phyloP scores from a whole-genome alignment of 2,329 filamentous ascomycete genomes.

The Verticillium isaacii region DNA sequence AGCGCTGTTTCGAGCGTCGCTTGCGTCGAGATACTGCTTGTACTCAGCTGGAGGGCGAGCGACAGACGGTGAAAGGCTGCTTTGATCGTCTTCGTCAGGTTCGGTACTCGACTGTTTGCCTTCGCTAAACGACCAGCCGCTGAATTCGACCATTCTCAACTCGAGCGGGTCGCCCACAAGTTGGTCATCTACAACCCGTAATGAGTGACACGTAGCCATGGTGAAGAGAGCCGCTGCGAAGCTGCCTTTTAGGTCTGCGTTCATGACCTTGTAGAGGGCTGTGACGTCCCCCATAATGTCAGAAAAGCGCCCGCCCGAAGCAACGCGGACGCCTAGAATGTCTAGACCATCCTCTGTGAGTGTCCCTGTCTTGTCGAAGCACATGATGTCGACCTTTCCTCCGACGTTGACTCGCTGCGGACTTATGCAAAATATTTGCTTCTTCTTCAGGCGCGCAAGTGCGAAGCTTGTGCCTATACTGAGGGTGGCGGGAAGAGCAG shows the following conservation, averaged over 20 bases:
- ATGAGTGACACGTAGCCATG: slow-evolving; percentile 96
- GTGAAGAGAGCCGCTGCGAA: slow-evolving; percentile 68
- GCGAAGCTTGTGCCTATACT: slow-evolving; percentile 98
- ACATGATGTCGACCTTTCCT: slow-evolving; percentile 92
- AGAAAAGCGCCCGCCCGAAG: slow-evolving; percentile 63
- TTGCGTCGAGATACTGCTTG: slow-evolving; percentile 41
- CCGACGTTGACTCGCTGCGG: slow-evolving; percentile 96
- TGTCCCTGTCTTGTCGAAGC: slow-evolving; percentile 99
- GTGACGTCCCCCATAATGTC: slow-evolving; percentile 44
- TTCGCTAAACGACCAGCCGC: slow-evolving; percentile 87
- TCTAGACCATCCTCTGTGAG: slow-evolving; percentile 94
- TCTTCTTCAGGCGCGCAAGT: slow-evolving; percentile 75
- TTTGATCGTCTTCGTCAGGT: slow-evolving; percentile 68
- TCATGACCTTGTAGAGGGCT: background rate
- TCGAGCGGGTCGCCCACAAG: slow-evolving; percentile 91
- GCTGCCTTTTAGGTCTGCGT: slow-evolving; percentile 20
- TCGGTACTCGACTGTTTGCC: slow-evolving; percentile 64
- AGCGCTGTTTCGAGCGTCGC: background rate
- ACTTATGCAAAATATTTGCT: slow-evolving; percentile 95
- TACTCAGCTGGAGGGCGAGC: slow-evolving; percentile 66
- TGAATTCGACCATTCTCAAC: slow-evolving; percentile 98
- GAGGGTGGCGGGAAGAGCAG: slow-evolving; percentile 87
- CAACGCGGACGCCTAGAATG: slow-evolving; percentile 81
- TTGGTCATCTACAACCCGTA: slow-evolving; percentile 81
- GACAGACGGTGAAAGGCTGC: slow-evolving; percentile 78